Conservation (phyloP, 2,329 filamentous ascomycete species). For the Orbilia brochopaga region DNA sequence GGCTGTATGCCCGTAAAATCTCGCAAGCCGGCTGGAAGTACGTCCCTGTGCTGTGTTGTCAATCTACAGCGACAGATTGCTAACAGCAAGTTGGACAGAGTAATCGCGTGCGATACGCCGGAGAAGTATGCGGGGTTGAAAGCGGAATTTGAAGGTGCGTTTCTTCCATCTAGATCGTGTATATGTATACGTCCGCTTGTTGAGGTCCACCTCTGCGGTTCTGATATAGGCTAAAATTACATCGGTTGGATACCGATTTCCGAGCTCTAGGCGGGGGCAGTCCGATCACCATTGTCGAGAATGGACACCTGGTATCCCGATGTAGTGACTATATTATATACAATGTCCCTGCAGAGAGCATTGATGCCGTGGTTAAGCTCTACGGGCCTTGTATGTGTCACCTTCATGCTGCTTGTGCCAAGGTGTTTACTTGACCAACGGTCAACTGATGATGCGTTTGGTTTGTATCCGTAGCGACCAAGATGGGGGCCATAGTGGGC, state of each 20-base stretch:
- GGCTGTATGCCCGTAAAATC: conserved; percentile 91
- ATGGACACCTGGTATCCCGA: conserved; percentile 94
- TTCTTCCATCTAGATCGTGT: not conserved
- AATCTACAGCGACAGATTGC: no score
- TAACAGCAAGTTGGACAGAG: conserved; percentile 70
- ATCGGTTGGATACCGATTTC: not conserved
- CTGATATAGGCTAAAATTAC: not conserved
- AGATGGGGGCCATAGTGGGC: conserved; percentile 91
- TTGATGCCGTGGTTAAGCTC: conserved; percentile 82
- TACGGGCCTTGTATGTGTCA: conserved; percentile 84
- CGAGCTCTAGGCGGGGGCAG: conserved; percentile 56
- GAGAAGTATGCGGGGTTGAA: conserved; percentile 82
- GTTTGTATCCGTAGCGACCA: no score
- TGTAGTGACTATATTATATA: conserved; percentile 99
- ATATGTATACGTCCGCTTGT: not conserved
- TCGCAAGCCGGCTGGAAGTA: conserved; percentile 97
- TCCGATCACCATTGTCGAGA: conserved; percentile 78
- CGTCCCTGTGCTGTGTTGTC: conserved; percentile 57
- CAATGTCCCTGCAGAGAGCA: conserved; percentile 91
- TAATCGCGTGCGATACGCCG: conserved; percentile 91
- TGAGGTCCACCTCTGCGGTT: not conserved
- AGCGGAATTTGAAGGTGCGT: conserved; percentile 78
- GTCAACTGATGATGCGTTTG: not conserved
- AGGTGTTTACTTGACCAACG: not conserved
- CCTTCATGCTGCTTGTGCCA: not conserved